Evolutionary conservation across 306 rosid species (phyloP), one percentile per base, ranked within the genome.

Genomic region (Corylus heterophylla): DNA sequence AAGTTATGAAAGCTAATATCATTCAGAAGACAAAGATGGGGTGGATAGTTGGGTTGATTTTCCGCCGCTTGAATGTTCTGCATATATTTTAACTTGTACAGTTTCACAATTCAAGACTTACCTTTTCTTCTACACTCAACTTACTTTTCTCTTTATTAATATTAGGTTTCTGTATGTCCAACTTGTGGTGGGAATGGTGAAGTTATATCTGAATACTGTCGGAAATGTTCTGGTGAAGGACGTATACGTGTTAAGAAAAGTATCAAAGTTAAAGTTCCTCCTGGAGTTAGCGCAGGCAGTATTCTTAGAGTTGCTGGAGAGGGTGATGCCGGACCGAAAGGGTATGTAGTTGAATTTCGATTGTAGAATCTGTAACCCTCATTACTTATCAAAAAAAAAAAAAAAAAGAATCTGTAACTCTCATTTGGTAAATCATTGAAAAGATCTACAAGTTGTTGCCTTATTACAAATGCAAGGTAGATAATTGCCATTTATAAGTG

Each of bases 131-230:
- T 39, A n/a, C 51, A n/a, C 50, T 67, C 14, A 18, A 68, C 51
- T 44, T 67, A 39, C 14, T 37, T 68, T 18, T 79, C 22, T 31
- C 37, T 48, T 67, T 77, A 35, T 80, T 78, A 59, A 78, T 75
- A 50, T 78, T 83, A 93, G 99, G 99, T 93, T 85, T 91, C 98
- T 74, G 86, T 90, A 45, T 95, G 99, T 86, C 96, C 99, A 35
- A 89, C 59, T 75, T 95, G 99, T 84, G 92, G 94, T 72, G 99
- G 99, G 49, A 89, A 93, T 76, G 99, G 98, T 82, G 99, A 93
- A 83, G 87, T 89, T 83, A 89, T 95, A 84, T 90, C 96, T 79
- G 98, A 95, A 83, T 87, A 76, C 87, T 95, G 99, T 67, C 83
- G 96, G 80, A 95, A 90, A 81, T 95, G 99, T 87, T 88, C 90